Evolutionary conservation across 805 yeast species (phyloP).

Genomic region (Saturnispora halmiae): DNA sequence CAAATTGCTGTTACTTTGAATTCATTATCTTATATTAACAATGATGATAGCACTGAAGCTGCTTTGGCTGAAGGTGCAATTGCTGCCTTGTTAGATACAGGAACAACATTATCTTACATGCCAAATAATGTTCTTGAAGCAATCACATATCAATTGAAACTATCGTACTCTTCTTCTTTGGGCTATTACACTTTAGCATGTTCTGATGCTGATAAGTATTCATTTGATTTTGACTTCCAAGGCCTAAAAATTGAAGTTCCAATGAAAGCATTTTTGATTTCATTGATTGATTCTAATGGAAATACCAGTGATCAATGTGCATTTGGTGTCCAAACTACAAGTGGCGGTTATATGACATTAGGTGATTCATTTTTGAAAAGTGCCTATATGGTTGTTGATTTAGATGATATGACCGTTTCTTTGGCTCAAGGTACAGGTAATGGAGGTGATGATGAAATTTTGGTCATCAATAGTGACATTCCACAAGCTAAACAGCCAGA

Average conservation of each 20-base stretch:
- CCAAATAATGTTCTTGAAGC: slow-evolving; percentile 29
- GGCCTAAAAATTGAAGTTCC: slow-evolving; percentile 51
- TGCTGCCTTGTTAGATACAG: slow-evolving; percentile 47
- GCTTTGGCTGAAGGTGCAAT: slow-evolving; percentile 23
- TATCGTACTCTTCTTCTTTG: slow-evolving; percentile 31
- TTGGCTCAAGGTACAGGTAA: slow-evolving; percentile 37
- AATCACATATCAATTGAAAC: slow-evolving; percentile 29
- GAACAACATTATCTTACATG: slow-evolving; percentile 43
- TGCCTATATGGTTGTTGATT: slow-evolving; percentile 48
- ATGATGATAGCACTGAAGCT: slow-evolving; percentile 13
- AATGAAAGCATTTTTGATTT: slow-evolving; percentile 23
- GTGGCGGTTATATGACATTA: slow-evolving; percentile 30
- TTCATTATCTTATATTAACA: slow-evolving; percentile 23
- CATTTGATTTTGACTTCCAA: slow-evolving; percentile 44
- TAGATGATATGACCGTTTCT: slow-evolving; percentile 36
- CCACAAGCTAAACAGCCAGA: slow-evolving; percentile 14
- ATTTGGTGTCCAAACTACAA: slow-evolving; percentile 32
- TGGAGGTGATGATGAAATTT: slow-evolving; percentile 32
- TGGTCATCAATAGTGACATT: slow-evolving; percentile 28
- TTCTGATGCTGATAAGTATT: slow-evolving; percentile 19
- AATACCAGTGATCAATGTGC: slow-evolving; percentile 32
- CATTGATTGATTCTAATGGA: slow-evolving; percentile 15
- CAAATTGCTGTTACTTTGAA: slow-evolving; percentile 43
- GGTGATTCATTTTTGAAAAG: slow-evolving; percentile 48
- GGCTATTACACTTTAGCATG: slow-evolving; percentile 45